Percentiles rank a stretch among this genome's conserved stretches.
Conservation (phyloP, 768 basidiomycete genomes). For the Russula sp. region DNA sequence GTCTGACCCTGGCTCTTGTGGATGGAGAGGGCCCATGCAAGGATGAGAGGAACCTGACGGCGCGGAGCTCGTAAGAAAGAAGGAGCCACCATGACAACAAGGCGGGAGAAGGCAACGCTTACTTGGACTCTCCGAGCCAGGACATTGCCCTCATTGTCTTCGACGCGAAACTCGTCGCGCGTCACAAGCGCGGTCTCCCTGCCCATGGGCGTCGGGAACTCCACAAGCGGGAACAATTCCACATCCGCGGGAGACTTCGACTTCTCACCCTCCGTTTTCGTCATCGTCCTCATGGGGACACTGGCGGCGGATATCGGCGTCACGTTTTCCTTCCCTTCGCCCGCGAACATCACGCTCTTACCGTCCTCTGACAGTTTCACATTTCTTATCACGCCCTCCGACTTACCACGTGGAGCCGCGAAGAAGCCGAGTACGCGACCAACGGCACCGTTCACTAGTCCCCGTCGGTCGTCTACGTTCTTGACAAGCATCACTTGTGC, state of each 20-base stretch:
- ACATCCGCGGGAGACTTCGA: conserved; percentile 28
- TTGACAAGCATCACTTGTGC: conserved; percentile 68
- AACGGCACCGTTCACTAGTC: conserved; percentile 64
- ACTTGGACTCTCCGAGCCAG: conserved; percentile 43
- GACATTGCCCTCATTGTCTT: conserved; percentile 44
- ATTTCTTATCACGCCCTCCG: conserved; percentile 32
- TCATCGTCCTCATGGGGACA: background rate
- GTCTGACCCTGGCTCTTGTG: conserved; percentile 78
- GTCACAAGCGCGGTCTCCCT: conserved; percentile 43
- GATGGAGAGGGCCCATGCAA: conserved; percentile 73
- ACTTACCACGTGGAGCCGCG: conserved; percentile 25
- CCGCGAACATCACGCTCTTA: conserved; percentile 24
- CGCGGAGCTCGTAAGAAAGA: background rate
- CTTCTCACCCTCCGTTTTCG: conserved; percentile 28
- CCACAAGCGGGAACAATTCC: conserved; percentile 40
- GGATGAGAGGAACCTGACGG: conserved; percentile 60
- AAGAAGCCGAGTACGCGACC: conserved; percentile 54
- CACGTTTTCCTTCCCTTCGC: conserved; percentile 32
- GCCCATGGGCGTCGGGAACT: conserved; percentile 37
- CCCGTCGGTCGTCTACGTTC: conserved; percentile 44
- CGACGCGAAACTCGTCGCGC: conserved; percentile 46
- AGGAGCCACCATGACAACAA: background rate
- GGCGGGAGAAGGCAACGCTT: background rate
- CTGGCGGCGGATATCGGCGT: background rate
- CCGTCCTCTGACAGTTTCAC: conserved; percentile 30